A percentile compares a stretch with the other conserved stretches of the same genome.
These are phyloP conservation scores for Rhodamnia rubescens DNA, from an alignment of 345 rosid species.

Conservation along the genomic window DNA sequence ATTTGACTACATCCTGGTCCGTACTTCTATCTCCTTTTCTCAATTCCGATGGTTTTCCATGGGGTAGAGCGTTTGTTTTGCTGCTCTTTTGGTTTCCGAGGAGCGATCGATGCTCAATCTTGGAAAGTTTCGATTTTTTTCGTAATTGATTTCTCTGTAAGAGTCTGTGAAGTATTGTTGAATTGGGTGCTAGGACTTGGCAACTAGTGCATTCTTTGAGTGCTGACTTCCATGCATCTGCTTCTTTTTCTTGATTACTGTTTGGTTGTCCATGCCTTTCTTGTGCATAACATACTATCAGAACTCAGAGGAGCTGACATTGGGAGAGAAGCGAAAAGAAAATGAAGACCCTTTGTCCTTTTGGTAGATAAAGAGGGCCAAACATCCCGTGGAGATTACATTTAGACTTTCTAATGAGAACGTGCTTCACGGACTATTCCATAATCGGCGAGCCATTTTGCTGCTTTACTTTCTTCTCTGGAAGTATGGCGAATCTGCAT, in stretches of 20 bases:
- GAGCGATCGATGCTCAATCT: background rate
- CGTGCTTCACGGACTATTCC: too few species aligned
- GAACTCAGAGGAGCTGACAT: background rate
- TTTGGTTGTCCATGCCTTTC: background rate
- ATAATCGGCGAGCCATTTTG: too few species aligned
- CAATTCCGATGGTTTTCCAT: background rate
- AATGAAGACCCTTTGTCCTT: too few species aligned
- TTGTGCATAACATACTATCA: background rate
- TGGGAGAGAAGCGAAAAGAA: too few species aligned
- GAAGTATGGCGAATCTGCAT: too few species aligned
- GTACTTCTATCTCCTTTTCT: background rate
- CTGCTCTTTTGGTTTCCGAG: background rate
- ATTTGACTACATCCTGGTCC: constrained; percentile 47
- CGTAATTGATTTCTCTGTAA: background rate
- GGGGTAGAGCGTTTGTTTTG: background rate
- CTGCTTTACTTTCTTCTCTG: too few species aligned
- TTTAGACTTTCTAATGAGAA: too few species aligned
- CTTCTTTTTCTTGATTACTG: background rate
- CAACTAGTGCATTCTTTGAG: background rate
- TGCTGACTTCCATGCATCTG: background rate
- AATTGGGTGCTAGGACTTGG: background rate
- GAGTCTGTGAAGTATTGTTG: background rate
- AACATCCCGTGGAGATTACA: too few species aligned
- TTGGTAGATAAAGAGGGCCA: too few species aligned
- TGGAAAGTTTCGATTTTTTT: background rate